phyloP scores from a whole-genome alignment of 78 protist species.

The Planoprotostelium fungivorum region DNA sequence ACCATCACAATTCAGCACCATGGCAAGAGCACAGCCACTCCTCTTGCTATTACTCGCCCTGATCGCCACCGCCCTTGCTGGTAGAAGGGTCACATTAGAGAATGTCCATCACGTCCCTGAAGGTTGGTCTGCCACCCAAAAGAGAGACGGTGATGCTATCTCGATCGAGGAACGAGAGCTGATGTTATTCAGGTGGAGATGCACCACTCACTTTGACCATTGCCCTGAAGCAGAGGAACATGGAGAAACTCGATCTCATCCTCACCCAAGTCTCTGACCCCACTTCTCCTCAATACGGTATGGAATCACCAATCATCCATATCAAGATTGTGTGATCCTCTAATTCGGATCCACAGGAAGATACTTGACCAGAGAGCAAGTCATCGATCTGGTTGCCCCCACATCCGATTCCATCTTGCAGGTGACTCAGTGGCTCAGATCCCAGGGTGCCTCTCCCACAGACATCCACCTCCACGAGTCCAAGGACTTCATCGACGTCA shows the following conservation, averaged over 20 bases:
- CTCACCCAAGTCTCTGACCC: not conserved
- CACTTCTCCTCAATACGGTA: not conserved
- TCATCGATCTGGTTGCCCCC: not conserved
- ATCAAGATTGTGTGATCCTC: not conserved
- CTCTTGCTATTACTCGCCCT: not conserved
- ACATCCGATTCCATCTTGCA: not conserved
- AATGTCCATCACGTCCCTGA: not conserved
- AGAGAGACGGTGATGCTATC: not conserved
- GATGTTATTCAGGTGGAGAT: not conserved
- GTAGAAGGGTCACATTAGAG: not conserved
- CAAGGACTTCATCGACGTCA: not conserved
- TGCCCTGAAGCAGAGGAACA: not conserved
- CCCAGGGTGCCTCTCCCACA: not conserved
- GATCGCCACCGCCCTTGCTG: not conserved
- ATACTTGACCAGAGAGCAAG: not conserved
- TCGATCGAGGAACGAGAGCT: not conserved
- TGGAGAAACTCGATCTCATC: not conserved
- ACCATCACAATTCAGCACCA: too few species aligned
- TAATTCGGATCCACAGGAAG: not conserved
- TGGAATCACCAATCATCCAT: not conserved
- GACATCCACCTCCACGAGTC: not conserved
- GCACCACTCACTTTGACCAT: not conserved
- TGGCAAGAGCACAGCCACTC: too few species aligned
- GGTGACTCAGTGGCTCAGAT: not conserved
- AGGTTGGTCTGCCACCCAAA: not conserved